Base-by-base conservation (phyloP, 2,329 filamentous ascomycete genomes). In the Neofusicoccum sp. region DNA sequence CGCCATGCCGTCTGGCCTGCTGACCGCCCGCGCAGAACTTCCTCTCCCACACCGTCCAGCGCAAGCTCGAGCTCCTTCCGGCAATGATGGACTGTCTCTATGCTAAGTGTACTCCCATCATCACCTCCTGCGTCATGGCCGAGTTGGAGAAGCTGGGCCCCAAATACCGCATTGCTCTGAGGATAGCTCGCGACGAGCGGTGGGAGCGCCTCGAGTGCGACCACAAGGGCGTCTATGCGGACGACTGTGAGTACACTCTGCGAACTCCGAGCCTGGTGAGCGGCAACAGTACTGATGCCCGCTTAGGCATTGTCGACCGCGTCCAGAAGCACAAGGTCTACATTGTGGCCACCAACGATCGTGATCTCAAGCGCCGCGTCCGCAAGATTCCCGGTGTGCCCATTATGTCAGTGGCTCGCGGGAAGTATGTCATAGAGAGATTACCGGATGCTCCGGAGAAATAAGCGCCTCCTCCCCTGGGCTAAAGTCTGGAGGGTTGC, bases 51-150 rank as follows among this genome's bases (percentile, higher is more conserved):
- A 95, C 92, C 0, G 90, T 98, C 1, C 90, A 93, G 75, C 86
- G 89, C 67, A 98, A 99, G 78, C 85, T 98, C 20, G 91, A 93
- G 34, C 80, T 98, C 11, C 83, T 96, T 20, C 88, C 93, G 63
- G 87, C 89, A 3, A 90, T 97, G 80, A 96, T 97, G 91, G 92
- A 97, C 74, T 89, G 90, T 58, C 83, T 99, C 4, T 96, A 93
- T 73, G 93, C 93, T 16, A 96, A 96, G 70, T 95, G 90, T 73
- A 91, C 87, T 24, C 91, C 92, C 16, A 89, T 95, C 65, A 92
- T 98, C 66, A 96, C 92, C 1, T 84, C 86, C 66, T 93, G 91
- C 76, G 86, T 90, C 62, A 88, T 91, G 82, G 87, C 86, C 61
- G 91, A 96, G 74, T 77, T 96, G 64, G 91, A 96, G 72, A 96